A percentile compares a stretch with the other conserved stretches of the same genome.
Evolutionary conservation across 2,329 filamentous ascomycete genomes (phyloP).

Genomic region (Aureobasidium sp.): DNA sequence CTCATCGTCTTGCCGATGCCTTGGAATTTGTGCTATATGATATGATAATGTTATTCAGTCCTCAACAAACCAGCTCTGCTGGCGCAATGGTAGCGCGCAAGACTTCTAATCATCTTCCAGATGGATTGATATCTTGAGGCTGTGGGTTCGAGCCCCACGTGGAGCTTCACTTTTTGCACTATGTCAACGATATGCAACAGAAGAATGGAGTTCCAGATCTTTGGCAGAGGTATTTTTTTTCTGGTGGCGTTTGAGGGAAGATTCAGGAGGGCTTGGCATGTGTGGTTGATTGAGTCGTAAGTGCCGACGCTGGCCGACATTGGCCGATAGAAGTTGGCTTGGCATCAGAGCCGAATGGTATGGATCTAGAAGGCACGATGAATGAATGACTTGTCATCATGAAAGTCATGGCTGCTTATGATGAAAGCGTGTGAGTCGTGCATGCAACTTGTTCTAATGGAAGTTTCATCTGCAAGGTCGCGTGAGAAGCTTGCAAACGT

Average conservation of each 20-base stretch:
- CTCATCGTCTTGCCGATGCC: no score
- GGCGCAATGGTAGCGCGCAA: slow-evolving; percentile 19
- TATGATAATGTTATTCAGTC: not conserved
- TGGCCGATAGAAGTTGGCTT: not conserved
- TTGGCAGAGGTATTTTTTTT: not conserved
- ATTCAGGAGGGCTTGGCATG: not conserved
- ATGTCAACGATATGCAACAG: not conserved
- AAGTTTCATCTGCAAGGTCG: no score
- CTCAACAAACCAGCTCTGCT: slow-evolving; percentile 1
- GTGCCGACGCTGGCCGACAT: not conserved
- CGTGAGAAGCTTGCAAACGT: not conserved
- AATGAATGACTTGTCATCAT: not conserved
- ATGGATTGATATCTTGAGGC: slow-evolving; percentile 14
- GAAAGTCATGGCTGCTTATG: no score
- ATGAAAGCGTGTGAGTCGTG: no score
- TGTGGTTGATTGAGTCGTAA: not conserved
- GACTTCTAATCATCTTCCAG: slow-evolving; percentile 13
- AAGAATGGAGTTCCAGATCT: not conserved
- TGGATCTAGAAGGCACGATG: no score
- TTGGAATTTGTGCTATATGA: no score
- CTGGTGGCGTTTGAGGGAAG: not conserved
- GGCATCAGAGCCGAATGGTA: not conserved
- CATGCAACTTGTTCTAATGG: no score
- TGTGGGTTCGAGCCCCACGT: slow-evolving; percentile 13
- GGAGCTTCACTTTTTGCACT: not conserved